Conservation (phyloP, 768 basidiomycete genomes). For the Kockovaella imperatae region DNA sequence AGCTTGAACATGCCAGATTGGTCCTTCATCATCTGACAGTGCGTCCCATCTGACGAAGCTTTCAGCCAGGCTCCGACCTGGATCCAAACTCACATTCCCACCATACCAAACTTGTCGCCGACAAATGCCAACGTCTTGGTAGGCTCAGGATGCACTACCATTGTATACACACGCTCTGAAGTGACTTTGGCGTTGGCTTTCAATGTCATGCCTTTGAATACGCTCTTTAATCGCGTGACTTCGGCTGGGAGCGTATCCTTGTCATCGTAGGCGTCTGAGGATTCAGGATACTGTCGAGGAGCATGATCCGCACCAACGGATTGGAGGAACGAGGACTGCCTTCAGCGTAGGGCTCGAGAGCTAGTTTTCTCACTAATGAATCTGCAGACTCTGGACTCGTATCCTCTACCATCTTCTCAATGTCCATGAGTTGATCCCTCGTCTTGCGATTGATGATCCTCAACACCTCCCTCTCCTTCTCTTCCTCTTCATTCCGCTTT, state of each 20-base stretch:
- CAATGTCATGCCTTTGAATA: conserved; percentile 34
- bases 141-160: conserved; percentile 45
- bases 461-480: conserved; percentile 30
- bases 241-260: conserved; percentile 10
- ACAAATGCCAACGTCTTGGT: conserved; percentile 44
- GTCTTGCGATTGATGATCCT: conserved; percentile 25
- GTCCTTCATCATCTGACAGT: conserved; percentile 24
- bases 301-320: not conserved
- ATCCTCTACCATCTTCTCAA: conserved; percentile 31
- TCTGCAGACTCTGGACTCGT: conserved; percentile 9
- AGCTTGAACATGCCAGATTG: conserved; percentile 43
- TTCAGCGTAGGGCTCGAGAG: not conserved
- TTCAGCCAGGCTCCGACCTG: conserved; percentile 1
- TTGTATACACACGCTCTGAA: conserved; percentile 45
- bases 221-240: conserved; percentile 21
- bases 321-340: not conserved
- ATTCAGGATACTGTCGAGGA: not conserved
- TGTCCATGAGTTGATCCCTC: conserved; percentile 26
- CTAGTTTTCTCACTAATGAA: conserved; percentile 16
- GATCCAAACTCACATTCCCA: conserved; percentile 40
- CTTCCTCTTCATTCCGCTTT: conserved; percentile 24
- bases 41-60: conserved; percentile 40
- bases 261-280: not conserved
- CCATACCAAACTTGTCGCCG: conserved; percentile 44
- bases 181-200: conserved; percentile 41